Evolutionary conservation across 441 rosid genomes (phyloP), one percentile per base, ranked within the genome.

Genomic region (Flueggea neowawraea): DNA sequence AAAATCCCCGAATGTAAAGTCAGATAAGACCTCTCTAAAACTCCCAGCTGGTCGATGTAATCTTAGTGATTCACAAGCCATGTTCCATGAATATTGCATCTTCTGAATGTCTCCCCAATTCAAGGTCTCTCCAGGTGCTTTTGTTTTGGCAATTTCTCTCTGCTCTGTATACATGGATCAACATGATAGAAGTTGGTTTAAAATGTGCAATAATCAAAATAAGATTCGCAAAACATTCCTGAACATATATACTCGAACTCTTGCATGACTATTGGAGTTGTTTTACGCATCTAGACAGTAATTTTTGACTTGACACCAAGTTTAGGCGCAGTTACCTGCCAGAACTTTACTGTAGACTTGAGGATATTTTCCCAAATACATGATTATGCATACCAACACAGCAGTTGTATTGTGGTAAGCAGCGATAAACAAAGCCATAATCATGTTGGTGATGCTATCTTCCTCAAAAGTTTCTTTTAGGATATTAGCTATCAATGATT

Each of bases 61-160:
- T 52, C 87, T 76, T 72, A 75, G 64, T 1, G 73, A 80, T 72
- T 81, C 81, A 39, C 73, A 61, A 47, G 70, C 62, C 22, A 79
- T 80, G 65, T 74, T 71, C 79, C 87, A 73, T 36, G 91, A 70
- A 62, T 81, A 78, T 32, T 58, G 78, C 85, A 80, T 83, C 70
- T 75, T 78, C 33, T 79, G 75, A 7, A 72, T 53, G 52, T 85
- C 88, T 7, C 77, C 72, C 80, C 83, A 80, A 5, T 50, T 57
- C 68, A 80, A 48, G 33, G 66, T 6, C 58, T 71, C 77, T 36
- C 69, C 66, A 10, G 14, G 51, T 12, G 51, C 39, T 67, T 79
- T 85, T 2, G 39, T 63, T 6, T 50, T 58, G 4, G 52, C 64
- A 15, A 82, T 78, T 68, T 77, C 78, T 17, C 31, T 61, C 80